Percentiles rank a stretch among this genome's conserved stretches.
phyloP scores from a whole-genome alignment of 441 rosid genomes.

The Gossypium davidsonii region DNA sequence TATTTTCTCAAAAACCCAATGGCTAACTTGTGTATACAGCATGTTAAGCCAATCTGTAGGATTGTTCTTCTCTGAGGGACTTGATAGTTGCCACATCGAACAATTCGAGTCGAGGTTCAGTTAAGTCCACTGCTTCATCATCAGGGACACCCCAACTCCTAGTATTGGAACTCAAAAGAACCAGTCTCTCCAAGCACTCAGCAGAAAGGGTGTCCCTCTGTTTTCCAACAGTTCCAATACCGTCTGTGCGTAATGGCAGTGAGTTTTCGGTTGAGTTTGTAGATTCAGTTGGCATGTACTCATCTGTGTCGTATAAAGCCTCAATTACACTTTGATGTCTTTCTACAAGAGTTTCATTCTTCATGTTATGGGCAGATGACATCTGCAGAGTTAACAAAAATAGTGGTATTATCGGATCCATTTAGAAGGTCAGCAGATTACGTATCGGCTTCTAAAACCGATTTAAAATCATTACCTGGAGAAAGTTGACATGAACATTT shows the following conservation, averaged over 20 bases:
- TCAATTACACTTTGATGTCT: constrained; percentile 20
- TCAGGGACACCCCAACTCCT: constrained; percentile 42
- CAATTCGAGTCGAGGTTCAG: constrained; percentile 85
- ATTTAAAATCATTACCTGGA: constrained; percentile 41
- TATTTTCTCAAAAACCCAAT: constrained; percentile 11
- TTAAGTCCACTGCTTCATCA: constrained; percentile 74
- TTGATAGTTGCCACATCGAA: constrained; percentile 47
- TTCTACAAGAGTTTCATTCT: constrained; percentile 18
- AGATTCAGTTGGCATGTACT: constrained; percentile 17
- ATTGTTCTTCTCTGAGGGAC: constrained; percentile 34
- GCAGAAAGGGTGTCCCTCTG: constrained; percentile 25
- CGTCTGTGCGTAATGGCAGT: constrained; percentile 14
- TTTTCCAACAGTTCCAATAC: background rate
- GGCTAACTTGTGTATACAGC: background rate
- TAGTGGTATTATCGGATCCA: background rate
- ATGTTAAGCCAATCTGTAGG: background rate
- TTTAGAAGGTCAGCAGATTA: background rate
- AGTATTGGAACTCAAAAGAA: constrained; percentile 44
- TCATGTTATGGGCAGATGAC: constrained; percentile 25
- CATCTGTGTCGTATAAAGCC: constrained; percentile 23
- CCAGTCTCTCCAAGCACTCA: constrained; percentile 32
- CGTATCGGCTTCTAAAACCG: background rate
- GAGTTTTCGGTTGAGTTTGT: constrained; percentile 18
- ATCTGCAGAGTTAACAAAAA: constrained; percentile 26
- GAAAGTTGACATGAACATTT: constrained; percentile 50